These are phyloP conservation scores for Escovopsis sp. DNA, from an alignment of 2,329 filamentous ascomycete species.

Conservation along the genomic window DNA sequence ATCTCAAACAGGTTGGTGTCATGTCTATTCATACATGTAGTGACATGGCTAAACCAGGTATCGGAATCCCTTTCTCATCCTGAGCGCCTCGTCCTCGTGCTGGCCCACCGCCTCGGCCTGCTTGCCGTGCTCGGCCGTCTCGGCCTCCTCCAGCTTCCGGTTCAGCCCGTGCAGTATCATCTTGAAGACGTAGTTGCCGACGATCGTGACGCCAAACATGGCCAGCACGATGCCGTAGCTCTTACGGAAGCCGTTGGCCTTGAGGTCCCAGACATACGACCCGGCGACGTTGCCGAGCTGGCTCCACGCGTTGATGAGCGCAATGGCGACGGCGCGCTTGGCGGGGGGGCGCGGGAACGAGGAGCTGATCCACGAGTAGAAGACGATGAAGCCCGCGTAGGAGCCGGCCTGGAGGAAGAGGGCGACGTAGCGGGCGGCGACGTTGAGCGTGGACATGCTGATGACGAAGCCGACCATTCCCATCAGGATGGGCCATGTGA, in stretches of 20 bases:
- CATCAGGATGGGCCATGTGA: conserved; percentile 34
- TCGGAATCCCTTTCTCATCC: conserved; percentile 32
- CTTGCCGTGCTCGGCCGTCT: conserved; percentile 24
- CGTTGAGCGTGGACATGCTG: conserved; percentile 40
- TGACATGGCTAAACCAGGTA: conserved; percentile 23
- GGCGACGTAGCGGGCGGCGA: conserved; percentile 43
- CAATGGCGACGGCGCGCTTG: conserved; percentile 46
- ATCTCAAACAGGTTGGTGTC: too few relatives aligned
- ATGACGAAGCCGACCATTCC: conserved; percentile 45
- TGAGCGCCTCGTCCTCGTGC: conserved; percentile 26
- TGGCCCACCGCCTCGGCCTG: conserved; percentile 25
- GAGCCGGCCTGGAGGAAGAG: conserved; percentile 44
- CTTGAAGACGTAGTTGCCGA: conserved; percentile 35
- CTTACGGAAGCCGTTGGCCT: conserved; percentile 45
- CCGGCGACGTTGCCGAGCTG: conserved; percentile 46
- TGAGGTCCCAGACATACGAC: conserved; percentile 47
- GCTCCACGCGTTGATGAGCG: conserved; percentile 43
- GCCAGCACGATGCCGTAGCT: conserved; percentile 50
- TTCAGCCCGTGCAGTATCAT: conserved; percentile 31
- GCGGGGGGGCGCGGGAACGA: conserved; percentile 44
- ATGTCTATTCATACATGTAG: too few relatives aligned
- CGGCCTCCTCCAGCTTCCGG: conserved; percentile 29
- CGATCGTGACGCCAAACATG: conserved; percentile 47
- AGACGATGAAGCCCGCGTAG: conserved; percentile 44
- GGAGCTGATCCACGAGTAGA: conserved; percentile 43